phyloP scores from a whole-genome alignment of 495 filamentous ascomycete genomes.

The Penicillium bialowiezense region DNA sequence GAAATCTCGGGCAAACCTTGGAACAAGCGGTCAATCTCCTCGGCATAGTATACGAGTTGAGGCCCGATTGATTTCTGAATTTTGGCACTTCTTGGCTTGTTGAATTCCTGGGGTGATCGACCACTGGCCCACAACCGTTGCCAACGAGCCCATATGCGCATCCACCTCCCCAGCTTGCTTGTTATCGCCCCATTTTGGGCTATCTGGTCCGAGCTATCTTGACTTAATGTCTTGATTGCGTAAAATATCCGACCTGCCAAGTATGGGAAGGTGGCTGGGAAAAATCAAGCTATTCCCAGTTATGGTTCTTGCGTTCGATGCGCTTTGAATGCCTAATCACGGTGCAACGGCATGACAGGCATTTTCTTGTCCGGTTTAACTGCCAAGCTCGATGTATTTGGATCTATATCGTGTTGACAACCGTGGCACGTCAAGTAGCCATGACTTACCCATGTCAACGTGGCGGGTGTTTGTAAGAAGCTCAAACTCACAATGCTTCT shows the following conservation, averaged over 20 bases:
- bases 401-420: not conserved
- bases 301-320: too few relatives aligned
- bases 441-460: not conserved
- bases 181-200: conserved; percentile 1
- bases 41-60: not conserved
- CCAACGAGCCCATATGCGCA: not conserved
- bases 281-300: conserved; percentile 3
- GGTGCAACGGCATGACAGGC: not conserved
- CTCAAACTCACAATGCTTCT: not conserved
- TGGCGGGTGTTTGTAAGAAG: not conserved
- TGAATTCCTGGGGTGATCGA: conserved; percentile 8
- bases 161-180: not conserved
- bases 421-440: too few relatives aligned
- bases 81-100: not conserved
- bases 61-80: not conserved
- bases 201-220: not conserved
- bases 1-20: conserved; percentile 1
- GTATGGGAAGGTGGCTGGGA: not conserved
- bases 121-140: conserved; percentile 1
- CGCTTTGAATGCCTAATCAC: not conserved
- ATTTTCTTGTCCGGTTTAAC: not conserved
- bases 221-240: not conserved
- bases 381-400: not conserved
- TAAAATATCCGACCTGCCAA: not conserved
- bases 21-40: not conserved